These are phyloP conservation scores for Phoenix dactylifera DNA, from an alignment of 176 grass and related monocot genomes.

Conservation along the genomic window DNA sequence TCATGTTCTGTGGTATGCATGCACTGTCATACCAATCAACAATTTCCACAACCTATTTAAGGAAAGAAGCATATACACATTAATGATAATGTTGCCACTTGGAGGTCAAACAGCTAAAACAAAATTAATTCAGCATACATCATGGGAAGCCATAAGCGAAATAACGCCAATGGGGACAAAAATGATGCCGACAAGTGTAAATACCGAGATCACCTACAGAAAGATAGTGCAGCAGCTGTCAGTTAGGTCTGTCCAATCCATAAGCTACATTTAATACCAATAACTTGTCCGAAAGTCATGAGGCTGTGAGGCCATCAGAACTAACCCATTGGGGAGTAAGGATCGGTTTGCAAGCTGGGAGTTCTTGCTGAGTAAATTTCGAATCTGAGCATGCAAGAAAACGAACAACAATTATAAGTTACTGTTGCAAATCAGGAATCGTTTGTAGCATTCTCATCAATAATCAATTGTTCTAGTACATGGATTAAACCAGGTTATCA, in stretches of 20 bases:
- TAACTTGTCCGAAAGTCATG: background rate
- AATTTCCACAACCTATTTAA: constrained; percentile 48
- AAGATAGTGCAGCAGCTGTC: background rate
- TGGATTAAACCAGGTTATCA: background rate
- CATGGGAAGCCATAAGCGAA: constrained; percentile 18
- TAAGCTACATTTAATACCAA: background rate
- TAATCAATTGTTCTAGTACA: background rate
- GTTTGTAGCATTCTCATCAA: background rate
- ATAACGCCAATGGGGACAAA: constrained; percentile 23
- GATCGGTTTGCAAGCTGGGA: constrained; percentile 29
- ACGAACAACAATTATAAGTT: background rate
- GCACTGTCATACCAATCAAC: constrained; percentile 47
- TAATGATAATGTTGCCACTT: too few species aligned
- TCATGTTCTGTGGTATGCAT: constrained; percentile 49
- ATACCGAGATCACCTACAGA: constrained; percentile 20
- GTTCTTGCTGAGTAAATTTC: constrained; percentile 30
- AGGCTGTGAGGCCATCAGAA: too few species aligned
- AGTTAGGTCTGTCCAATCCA: background rate
- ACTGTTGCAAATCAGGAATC: background rate
- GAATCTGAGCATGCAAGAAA: constrained; percentile 18
- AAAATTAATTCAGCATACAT: constrained; percentile 6
- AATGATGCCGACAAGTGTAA: constrained; percentile 13
- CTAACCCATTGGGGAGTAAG: constrained; percentile 20
- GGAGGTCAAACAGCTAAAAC: too few species aligned
- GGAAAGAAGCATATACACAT: background rate